Percentiles rank a stretch among this genome's conserved stretches.
These are phyloP conservation scores for Cajanus cajan DNA, from an alignment of 306 rosid genomes.

Conservation along the genomic window DNA sequence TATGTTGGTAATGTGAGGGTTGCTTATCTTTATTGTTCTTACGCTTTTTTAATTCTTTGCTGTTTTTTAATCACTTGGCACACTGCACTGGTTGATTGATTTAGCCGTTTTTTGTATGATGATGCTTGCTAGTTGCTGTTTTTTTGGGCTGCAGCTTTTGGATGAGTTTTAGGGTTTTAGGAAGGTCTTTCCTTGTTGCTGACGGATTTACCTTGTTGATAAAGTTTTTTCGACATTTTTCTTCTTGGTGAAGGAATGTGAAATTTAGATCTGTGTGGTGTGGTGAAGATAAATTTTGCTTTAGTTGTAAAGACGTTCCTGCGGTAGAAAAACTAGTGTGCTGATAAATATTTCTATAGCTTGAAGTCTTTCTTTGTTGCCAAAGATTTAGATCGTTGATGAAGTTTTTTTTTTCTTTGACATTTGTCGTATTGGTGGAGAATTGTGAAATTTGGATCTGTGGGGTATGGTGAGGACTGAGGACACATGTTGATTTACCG, in stretches of 20 bases:
- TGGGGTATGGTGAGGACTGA: neutral
- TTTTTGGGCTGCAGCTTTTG: neutral
- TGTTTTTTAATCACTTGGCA: neutral
- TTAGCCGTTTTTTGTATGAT: neutral
- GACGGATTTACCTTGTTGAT: neutral
- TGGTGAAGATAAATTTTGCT: neutral
- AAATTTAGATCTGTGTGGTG: neutral
- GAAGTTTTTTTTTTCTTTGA: neutral
- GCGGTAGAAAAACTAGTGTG: too few species aligned
- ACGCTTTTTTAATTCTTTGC: neutral
- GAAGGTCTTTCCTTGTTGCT: neutral
- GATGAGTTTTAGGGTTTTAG: neutral
- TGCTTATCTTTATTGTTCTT: conserved; percentile 11
- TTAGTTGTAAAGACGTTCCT: too few species aligned
- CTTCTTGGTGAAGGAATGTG: neutral
- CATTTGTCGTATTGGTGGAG: neutral
- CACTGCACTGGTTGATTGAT: neutral
- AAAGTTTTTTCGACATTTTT: neutral
- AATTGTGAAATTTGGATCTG: neutral
- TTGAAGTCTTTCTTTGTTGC: neutral
- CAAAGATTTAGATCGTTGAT: neutral
- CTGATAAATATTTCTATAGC: too few species aligned
- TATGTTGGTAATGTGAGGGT: conserved; percentile 97
- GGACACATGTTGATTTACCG: neutral
- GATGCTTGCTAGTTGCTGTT: neutral